Base-by-base conservation (phyloP, 345 rosid genomes). In the Lepidium didymum region DNA sequence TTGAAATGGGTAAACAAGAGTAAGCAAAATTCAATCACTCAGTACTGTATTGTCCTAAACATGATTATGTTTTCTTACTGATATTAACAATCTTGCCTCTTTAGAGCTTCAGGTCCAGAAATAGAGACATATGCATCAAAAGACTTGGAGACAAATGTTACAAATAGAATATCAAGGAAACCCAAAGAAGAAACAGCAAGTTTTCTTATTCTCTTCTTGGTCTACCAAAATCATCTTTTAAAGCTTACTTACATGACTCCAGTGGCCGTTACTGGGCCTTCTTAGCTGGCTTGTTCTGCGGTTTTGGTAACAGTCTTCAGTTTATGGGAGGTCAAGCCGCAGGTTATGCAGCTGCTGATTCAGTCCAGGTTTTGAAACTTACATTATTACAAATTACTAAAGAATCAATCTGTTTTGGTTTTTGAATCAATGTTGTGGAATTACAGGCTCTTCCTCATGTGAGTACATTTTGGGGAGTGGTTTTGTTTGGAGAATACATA, bases 331-430 rank as follows among this genome's bases (percentile, higher is more conserved):
- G n/a, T n/a, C 89, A 92, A 73, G 94, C 96, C 6, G 90, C 94
- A 40, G 96, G 95, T 12, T 92, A 92, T 59, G 98, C 95, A 29
- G 96, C 95, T 1, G 91, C 98, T 16, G 89, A 87, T 66, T 81
- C 92, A 8, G 92, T 92, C 68, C 98, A 86, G 91, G 92, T 69
- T 78, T 57, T 11, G 11, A 29, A 25, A 12, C 1, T 7, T 10
- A 13, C 55, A 6, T 25, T 23, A 21, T 5, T 46, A 8, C 51
- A 46, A 46, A 9, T 18, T 19, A 19, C 21, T 56, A 2, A 57
- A 57, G 46, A 57, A 21, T 36, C 46, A 19, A 18, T 56, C 16
- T 16, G 23, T 56, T 7, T 2, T 15, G 58, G 46, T 38, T 14
- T 21, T 45, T 43, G 7, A 23, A 10, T 42, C 31, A 47, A 47